Evolutionary conservation across 352 stramenopile genomes (phyloP), one percentile per base, ranked within the genome.

Genomic region (Phytophthora pisi): DNA sequence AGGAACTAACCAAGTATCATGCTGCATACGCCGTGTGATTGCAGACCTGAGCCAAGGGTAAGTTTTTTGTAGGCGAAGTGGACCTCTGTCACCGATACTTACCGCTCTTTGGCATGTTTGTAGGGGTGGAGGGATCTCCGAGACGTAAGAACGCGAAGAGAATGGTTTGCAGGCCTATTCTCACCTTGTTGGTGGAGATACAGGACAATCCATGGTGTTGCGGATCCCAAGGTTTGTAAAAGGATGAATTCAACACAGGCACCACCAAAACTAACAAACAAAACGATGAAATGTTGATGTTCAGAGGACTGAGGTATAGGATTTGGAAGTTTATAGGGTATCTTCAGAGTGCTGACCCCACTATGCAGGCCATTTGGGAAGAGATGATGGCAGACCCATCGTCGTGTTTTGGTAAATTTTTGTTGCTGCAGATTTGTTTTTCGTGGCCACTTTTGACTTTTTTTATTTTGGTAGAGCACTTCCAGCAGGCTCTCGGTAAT

Each of bases 381-480:
- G 88, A 94, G 61, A 96, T 96, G 88, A 86, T 96, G 56, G 88
- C 88, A 24, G 85, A 96, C 72, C 88, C 88, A 3, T 87, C 86
- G 18, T 79, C 81, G 4, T 96, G 88, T 52, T 92, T 96, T 31
- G 78, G 88, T 94, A 76, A 16, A 66, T n/a, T 56, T 13, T 51
- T 9, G 24, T 30, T 59, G 6, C 8, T 51, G 5, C 26, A 26
- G 34, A 47, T 7, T 5, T 16, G 2, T 5, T 16, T 42, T n/a
- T 13, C 16, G 1, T 26, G 24, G 24, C 24, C 24, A 26, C 24
- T 26, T 26, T 26, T 26, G 3, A 26, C 24, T 26, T 26, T 26
- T 26, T 26, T 26, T 0, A 2, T 26, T 26, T 26, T 26, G 24
- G 24, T 26, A 26, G 86, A 89, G 28, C 84, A 92, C 52, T 91